phyloP scores from a whole-genome alignment of 148 eudicot species.

The Rhododendron henanense region DNA sequence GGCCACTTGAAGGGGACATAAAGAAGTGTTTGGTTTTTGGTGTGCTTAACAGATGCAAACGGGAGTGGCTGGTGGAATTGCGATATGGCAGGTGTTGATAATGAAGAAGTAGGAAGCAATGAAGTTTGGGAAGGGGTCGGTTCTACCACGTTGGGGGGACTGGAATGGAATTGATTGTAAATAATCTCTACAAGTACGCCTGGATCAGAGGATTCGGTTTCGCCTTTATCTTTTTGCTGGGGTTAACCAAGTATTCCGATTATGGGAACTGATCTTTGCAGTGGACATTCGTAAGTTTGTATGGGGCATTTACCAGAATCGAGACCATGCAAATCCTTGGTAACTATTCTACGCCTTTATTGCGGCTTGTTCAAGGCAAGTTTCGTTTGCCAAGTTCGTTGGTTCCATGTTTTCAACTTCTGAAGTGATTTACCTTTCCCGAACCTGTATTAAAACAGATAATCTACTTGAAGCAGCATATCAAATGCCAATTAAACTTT shows the following conservation, averaged over 20 bases:
- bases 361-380: not conserved
- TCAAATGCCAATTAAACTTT: no score
- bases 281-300: not conserved
- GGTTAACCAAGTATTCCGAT: not conserved
- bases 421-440: not conserved
- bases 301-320: not conserved
- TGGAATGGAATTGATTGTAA: conserved; percentile 56
- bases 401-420: not conserved
- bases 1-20: not conserved
- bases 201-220: not conserved
- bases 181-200: not conserved
- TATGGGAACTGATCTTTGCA: not conserved
- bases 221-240: not conserved
- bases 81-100: conserved; percentile 81
- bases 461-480: no score
- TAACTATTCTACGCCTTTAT: not conserved
- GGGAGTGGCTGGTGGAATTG: conserved; percentile 92
- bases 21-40: not conserved
- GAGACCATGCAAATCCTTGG: not conserved
- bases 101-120: conserved; percentile 72
- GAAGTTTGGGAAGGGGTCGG: conserved; percentile 94
- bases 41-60: conserved; percentile 60
- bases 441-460: no score
- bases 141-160: conserved; percentile 71
- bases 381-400: not conserved